These are phyloP conservation scores for Basidiobolus meristosporus DNA, from an alignment of 371 early-diverging fungal species.

Conservation along the genomic window DNA sequence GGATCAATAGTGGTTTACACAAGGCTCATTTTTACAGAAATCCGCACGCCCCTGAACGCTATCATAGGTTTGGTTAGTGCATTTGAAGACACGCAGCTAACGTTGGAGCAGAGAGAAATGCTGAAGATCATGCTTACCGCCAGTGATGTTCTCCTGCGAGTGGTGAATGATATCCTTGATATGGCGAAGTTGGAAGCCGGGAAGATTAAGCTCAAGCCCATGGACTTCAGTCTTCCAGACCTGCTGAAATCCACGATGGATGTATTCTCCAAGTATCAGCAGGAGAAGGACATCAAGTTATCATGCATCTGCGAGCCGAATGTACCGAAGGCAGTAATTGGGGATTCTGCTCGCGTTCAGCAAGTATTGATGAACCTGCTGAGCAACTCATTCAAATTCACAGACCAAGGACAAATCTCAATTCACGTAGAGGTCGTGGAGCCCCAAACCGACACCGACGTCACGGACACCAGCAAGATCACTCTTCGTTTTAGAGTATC, in stretches of 20 bases:
- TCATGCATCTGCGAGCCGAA: slow-evolving; percentile 7
- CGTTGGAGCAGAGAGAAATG: slow-evolving; percentile 15
- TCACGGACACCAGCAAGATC: slow-evolving; percentile 13
- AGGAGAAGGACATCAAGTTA: slow-evolving; percentile 7
- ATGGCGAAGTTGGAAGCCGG: slow-evolving; percentile 32
- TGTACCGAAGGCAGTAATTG: slow-evolving; percentile 13
- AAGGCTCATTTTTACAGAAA: not conserved
- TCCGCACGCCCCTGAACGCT: slow-evolving; percentile 24
- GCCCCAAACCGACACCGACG: slow-evolving; percentile 3
- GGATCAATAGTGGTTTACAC: too few relatives aligned
- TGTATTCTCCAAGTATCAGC: slow-evolving; percentile 2
- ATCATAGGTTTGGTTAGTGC: slow-evolving; percentile 14
- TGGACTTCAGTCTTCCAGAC: slow-evolving; percentile 17
- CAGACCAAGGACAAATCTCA: slow-evolving; percentile 28
- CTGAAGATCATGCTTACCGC: slow-evolving; percentile 15
- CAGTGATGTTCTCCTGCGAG: slow-evolving; percentile 16
- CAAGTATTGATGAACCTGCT: slow-evolving; percentile 26
- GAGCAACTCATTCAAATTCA: slow-evolving; percentile 48
- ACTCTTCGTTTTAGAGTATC: slow-evolving; percentile 11
- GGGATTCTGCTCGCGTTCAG: slow-evolving; percentile 21
- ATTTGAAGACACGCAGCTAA: slow-evolving; percentile 12
- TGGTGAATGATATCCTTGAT: slow-evolving; percentile 33
- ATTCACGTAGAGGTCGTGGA: slow-evolving; percentile 15
- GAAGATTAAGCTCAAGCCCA: slow-evolving; percentile 16
- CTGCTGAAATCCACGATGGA: slow-evolving; percentile 18